Conservation (phyloP, 163 green algal species). For the Scenedesmus sp. region DNA sequence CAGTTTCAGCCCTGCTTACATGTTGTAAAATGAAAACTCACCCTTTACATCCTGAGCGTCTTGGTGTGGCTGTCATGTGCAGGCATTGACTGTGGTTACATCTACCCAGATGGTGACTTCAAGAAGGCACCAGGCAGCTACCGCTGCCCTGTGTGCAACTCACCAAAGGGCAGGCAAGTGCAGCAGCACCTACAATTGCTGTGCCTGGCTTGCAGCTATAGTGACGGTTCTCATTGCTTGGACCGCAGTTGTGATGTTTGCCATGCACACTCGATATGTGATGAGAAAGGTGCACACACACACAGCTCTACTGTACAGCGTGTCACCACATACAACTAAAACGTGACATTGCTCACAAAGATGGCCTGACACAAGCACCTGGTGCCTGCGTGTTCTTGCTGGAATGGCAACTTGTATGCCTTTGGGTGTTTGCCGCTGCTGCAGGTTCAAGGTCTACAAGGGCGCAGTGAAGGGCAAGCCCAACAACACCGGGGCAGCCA, state of each 20-base stretch:
- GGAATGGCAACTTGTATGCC: neutral
- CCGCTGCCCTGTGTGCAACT: constrained; percentile 58
- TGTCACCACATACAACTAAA: no score
- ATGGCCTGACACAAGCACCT: no score
- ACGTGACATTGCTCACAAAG: no score
- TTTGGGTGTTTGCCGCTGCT: neutral
- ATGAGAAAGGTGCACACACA: no score
- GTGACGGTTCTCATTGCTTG: no score
- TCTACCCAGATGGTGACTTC: constrained; percentile 61
- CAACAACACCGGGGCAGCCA: constrained; percentile 58
- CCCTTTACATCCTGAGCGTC: neutral
- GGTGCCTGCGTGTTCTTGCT: no score
- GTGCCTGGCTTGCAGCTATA: no score
- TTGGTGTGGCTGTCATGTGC: neutral
- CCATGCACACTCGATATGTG: no score
- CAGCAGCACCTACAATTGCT: neutral
- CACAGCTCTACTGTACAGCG: no score
- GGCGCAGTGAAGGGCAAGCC: constrained; percentile 62
- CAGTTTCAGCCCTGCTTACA: no score
- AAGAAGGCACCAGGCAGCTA: constrained; percentile 57
- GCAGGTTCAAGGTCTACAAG: constrained; percentile 68
- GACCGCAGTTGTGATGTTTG: no score
- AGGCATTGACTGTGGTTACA: constrained; percentile 57
- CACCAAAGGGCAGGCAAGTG: constrained; percentile 53
- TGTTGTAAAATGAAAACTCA: no score